A percentile compares a stretch with the other conserved stretches of the same genome.
phyloP scores from a whole-genome alignment of 305 asterid genomes.

The Fraxinus nigra region DNA sequence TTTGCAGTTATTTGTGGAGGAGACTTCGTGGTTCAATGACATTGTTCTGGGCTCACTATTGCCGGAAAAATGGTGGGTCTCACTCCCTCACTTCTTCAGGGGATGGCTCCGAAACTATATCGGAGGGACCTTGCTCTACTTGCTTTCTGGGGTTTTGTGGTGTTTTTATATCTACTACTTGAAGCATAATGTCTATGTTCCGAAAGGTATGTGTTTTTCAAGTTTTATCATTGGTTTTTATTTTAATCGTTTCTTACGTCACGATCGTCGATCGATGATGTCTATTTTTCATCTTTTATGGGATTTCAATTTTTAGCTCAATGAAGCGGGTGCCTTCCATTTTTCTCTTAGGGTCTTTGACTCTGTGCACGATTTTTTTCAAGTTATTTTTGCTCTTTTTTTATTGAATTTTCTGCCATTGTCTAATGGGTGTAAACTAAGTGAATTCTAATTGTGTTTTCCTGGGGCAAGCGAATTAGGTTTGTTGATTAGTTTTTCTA shows the following conservation, averaged over 20 bases:
- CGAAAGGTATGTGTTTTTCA: conserved; percentile 47
- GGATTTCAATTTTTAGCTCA: background rate
- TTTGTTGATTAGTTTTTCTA: background rate
- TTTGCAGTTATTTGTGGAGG: conserved; percentile 60
- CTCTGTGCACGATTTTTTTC: background rate
- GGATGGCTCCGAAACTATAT: conserved; percentile 86
- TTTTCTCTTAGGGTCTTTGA: background rate
- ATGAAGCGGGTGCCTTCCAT: background rate
- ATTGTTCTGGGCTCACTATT: conserved; percentile 61
- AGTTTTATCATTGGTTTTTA: background rate
- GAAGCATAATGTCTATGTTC: conserved; percentile 68
- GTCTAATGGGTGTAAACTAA: background rate
- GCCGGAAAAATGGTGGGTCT: conserved; percentile 58
- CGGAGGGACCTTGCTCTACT: conserved; percentile 66
- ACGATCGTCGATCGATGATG: background rate
- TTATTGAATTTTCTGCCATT: background rate
- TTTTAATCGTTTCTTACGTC: background rate
- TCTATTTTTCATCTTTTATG: background rate
- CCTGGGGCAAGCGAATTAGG: background rate
- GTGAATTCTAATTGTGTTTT: background rate
- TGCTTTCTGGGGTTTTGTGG: conserved; percentile 74
- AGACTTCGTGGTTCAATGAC: conserved; percentile 77
- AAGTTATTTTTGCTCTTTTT: background rate
- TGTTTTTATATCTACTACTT: conserved; percentile 70
- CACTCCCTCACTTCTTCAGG: conserved; percentile 63